phyloP scores from a whole-genome alignment of 352 stramenopile species.

The Pythium phragmitis region DNA sequence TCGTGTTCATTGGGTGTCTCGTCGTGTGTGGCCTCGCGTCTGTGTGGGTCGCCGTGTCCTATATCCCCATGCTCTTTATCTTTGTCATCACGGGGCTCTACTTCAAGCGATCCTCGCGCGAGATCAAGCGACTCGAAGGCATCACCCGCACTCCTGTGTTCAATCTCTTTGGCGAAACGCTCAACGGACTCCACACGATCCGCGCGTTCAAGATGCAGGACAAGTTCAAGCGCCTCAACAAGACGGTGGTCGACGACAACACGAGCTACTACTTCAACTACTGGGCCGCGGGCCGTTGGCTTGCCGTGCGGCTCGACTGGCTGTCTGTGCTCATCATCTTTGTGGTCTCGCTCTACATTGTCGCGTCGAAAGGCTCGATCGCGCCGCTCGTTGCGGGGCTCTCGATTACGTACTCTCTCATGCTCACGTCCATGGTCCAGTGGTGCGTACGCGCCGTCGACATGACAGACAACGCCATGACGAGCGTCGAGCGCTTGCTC shows the following conservation, averaged over 20 bases:
- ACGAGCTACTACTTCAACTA: constrained; percentile 39
- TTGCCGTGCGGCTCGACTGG: constrained; percentile 44
- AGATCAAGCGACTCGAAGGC: constrained; percentile 93
- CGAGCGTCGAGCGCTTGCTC: constrained; percentile 71
- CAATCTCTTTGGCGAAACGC: constrained; percentile 86
- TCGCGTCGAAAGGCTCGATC: constrained; percentile 17
- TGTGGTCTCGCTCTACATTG: constrained; percentile 27
- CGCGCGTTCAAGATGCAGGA: constrained; percentile 47
- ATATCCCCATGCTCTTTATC: constrained; percentile 41
- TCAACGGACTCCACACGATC: constrained; percentile 91
- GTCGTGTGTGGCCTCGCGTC: constrained; percentile 27
- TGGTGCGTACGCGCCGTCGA: constrained; percentile 87
- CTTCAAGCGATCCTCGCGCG: constrained; percentile 62
- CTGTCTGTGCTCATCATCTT: constrained; percentile 32
- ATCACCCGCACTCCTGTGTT: constrained; percentile 88
- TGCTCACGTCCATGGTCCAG: constrained; percentile 87
- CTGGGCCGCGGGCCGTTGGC: constrained; percentile 31
- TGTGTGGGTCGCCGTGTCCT: constrained; percentile 30
- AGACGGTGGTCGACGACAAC: constrained; percentile 36
- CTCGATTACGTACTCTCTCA: constrained; percentile 86
- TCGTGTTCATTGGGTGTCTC: constrained; percentile 32
- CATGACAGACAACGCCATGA: constrained; percentile 92
- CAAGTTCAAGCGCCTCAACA: constrained; percentile 22
- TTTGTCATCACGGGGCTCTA: constrained; percentile 61
- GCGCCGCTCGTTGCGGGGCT: constrained; percentile 60